phyloP scores from a whole-genome alignment of 2,329 filamentous ascomycete species.

The Teratosphaeria zuluensis region DNA sequence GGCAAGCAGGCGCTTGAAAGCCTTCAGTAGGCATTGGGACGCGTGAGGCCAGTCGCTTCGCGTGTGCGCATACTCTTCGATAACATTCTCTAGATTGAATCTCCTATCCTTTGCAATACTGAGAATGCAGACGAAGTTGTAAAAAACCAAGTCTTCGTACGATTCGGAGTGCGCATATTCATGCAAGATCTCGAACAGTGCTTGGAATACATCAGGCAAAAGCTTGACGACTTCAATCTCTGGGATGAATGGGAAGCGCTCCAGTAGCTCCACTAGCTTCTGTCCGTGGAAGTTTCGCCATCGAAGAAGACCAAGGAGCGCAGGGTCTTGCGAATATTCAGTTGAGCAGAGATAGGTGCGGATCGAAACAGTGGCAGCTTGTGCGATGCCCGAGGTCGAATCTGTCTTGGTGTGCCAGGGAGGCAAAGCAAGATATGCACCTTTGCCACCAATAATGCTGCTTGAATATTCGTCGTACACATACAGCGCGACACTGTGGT shows the following conservation, averaged over 20 bases:
- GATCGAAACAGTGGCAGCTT: conserved; percentile 63
- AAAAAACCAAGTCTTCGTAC: conserved; percentile 87
- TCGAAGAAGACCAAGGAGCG: conserved; percentile 70
- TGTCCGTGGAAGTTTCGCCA: conserved; percentile 56
- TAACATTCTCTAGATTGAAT: conserved; percentile 82
- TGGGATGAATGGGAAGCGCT: conserved; percentile 81
- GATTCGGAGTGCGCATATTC: conserved; percentile 87
- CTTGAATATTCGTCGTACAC: conserved; percentile 86
- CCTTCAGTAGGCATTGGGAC: conserved; percentile 76
- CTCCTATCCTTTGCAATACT: conserved; percentile 90
- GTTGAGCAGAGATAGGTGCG: conserved; percentile 91
- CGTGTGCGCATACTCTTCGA: conserved; percentile 81
- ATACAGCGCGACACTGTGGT: conserved; percentile 74
- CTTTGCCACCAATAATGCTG: conserved; percentile 61
- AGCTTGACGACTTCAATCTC: conserved; percentile 98
- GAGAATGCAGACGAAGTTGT: conserved; percentile 76
- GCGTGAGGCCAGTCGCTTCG: conserved; percentile 91
- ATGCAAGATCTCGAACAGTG: conserved; percentile 82
- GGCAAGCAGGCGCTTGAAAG: conserved; percentile 72
- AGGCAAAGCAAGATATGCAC: conserved; percentile 75
- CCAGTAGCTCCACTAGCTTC: conserved; percentile 63
- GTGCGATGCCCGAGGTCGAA: conserved; percentile 54
- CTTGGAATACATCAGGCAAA: conserved; percentile 77
- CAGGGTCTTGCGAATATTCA: conserved; percentile 82
- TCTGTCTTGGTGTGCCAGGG: conserved; percentile 69